Conservation (phyloP, 2,329 filamentous ascomycete species). For the Catunica adiposa region DNA sequence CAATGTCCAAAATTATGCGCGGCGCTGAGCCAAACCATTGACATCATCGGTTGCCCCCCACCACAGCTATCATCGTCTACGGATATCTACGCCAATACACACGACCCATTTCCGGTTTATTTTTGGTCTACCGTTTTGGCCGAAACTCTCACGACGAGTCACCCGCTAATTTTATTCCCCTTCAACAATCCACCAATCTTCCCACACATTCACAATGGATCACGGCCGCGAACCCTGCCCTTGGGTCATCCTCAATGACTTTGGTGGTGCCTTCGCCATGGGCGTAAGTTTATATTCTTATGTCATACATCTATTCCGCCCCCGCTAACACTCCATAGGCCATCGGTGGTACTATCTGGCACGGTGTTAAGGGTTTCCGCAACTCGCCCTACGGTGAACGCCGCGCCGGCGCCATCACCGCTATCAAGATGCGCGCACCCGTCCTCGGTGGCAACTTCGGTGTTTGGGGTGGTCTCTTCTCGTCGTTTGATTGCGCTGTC, state of each 20-base stretch:
- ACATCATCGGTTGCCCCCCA: background rate
- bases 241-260: slow-evolving; percentile 92
- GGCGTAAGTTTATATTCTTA: slow-evolving; percentile 44
- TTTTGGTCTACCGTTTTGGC: background rate
- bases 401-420: slow-evolving; percentile 86
- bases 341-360: slow-evolving; percentile 76
- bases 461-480: slow-evolving; percentile 93
- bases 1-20: background rate
- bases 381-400: slow-evolving; percentile 86
- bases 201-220: slow-evolving; percentile 45
- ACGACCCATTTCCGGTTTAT: background rate
- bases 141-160: background rate
- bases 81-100: background rate
- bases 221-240: slow-evolving; percentile 94
- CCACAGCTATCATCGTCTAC: background rate
- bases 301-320: background rate
- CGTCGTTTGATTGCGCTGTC: slow-evolving; percentile 88
- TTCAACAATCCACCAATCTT: background rate
- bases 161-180: slow-evolving; percentile 1
- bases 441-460: slow-evolving; percentile 96
- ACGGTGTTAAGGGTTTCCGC: slow-evolving; percentile 87
- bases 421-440: slow-evolving; percentile 91
- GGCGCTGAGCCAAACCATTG: background rate
- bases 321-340: slow-evolving; percentile 30
- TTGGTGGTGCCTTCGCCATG: slow-evolving; percentile 93